Conservation (phyloP, 345 rosid genomes). For the Cardamine chenopodiifolia region DNA sequence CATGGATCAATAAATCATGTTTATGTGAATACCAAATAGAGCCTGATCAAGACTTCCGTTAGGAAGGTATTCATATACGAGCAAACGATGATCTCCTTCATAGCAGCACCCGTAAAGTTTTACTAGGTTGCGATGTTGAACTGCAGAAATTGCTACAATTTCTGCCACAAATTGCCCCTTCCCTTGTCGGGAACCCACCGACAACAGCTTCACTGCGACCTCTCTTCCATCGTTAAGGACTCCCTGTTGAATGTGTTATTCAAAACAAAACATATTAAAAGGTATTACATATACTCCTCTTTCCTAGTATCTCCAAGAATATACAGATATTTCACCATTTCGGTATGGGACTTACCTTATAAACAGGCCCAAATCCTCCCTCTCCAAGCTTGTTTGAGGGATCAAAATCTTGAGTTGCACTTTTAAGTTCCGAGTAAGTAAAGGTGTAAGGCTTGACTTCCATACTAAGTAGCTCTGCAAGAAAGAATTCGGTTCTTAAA, state of each 20-base stretch:
- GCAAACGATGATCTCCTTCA: slow-evolving; percentile 44
- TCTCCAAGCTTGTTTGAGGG: slow-evolving; percentile 66
- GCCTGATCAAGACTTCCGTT: slow-evolving; percentile 35
- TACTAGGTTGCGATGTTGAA: slow-evolving; percentile 40
- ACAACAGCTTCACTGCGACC: slow-evolving; percentile 62
- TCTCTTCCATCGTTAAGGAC: slow-evolving; percentile 39
- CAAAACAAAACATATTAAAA: not conserved
- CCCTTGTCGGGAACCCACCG: slow-evolving; percentile 62
- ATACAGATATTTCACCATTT: not conserved
- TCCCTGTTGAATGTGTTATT: slow-evolving; percentile 28
- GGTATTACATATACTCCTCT: not conserved
- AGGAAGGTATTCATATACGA: slow-evolving; percentile 44
- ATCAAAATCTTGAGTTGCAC: slow-evolving; percentile 63
- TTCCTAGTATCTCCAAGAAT: not conserved
- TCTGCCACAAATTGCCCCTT: slow-evolving; percentile 63
- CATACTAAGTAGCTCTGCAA: slow-evolving; percentile 52
- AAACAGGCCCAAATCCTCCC: slow-evolving; percentile 78
- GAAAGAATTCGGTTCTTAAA: not conserved
- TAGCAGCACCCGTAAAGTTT: slow-evolving; percentile 40
- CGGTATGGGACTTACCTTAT: slow-evolving; percentile 44
- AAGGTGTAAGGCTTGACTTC: slow-evolving; percentile 60
- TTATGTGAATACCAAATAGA: slow-evolving; percentile 32
- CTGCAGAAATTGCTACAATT: slow-evolving; percentile 51
- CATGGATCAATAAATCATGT: not conserved
- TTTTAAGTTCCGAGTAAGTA: slow-evolving; percentile 56